A percentile compares a stretch with the other conserved stretches of the same genome.
phyloP scores from a whole-genome alignment of 345 rosid genomes.

The Durio zibethinus region DNA sequence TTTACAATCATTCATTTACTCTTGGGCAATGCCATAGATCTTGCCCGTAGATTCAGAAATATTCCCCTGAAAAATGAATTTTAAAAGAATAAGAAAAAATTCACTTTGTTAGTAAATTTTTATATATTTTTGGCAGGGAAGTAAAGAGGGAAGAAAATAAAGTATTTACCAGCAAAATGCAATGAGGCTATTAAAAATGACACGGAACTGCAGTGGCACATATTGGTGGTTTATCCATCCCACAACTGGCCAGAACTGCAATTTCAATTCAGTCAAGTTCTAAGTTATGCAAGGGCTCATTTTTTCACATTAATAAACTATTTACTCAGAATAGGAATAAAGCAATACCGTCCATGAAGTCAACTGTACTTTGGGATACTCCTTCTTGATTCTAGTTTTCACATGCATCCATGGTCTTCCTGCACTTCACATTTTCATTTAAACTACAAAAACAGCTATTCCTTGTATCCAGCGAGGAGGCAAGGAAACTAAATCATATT shows the following conservation, averaged over 20 bases:
- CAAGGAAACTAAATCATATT: not conserved
- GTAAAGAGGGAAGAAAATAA: not conserved
- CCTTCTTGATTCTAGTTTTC: slow-evolving; percentile 65
- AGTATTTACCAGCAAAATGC: slow-evolving; percentile 68
- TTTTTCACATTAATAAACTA: slow-evolving; percentile 10
- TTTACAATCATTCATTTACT: slow-evolving; percentile 22
- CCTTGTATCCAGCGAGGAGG: not conserved
- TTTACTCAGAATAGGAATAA: not conserved
- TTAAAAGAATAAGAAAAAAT: not conserved
- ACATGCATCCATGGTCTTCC: slow-evolving; percentile 83
- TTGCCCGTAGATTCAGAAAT: slow-evolving; percentile 73
- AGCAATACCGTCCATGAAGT: slow-evolving; percentile 79
- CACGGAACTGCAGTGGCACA: slow-evolving; percentile 80
- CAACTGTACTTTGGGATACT: slow-evolving; percentile 66
- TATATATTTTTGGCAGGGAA: not conserved
- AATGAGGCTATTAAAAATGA: slow-evolving; percentile 65
- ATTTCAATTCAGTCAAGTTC: slow-evolving; percentile 8
- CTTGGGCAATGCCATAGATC: slow-evolving; percentile 57
- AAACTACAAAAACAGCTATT: not conserved
- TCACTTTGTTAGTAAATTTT: not conserved
- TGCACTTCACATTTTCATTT: slow-evolving; percentile 35
- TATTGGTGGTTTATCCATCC: slow-evolving; percentile 91
- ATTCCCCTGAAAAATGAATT: slow-evolving; percentile 69
- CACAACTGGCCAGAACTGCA: slow-evolving; percentile 86
- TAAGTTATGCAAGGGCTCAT: not conserved